A percentile compares a stretch with the other conserved stretches of the same genome.
phyloP scores from a whole-genome alignment of 257 asterid genomes.

The Voacanga thouarsii region DNA sequence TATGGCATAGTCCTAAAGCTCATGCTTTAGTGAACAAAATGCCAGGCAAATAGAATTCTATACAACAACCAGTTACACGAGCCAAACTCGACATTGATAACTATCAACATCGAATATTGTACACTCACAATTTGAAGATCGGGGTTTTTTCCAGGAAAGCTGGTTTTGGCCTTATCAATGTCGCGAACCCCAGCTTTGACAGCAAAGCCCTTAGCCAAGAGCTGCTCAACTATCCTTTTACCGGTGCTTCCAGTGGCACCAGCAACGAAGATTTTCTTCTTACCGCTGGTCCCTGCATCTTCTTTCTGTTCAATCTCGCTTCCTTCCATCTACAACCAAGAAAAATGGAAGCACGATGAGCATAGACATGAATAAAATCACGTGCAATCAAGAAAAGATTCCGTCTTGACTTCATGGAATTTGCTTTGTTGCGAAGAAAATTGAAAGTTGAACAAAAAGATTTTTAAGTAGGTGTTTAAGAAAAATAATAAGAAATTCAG shows the following conservation, averaged over 20 bases:
- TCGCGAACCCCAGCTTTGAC: constrained; percentile 94
- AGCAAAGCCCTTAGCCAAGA: constrained; percentile 79
- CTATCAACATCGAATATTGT: background rate
- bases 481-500: background rate
- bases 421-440: background rate
- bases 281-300: constrained; percentile 29
- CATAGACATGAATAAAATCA: background rate
- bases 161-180: constrained; percentile 71
- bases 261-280: constrained; percentile 78
- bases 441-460: background rate
- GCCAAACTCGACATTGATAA: background rate
- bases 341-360: constrained; percentile 11
- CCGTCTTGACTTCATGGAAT: background rate
- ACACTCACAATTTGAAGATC: constrained; percentile 73
- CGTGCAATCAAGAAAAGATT: background rate
- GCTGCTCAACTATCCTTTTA: constrained; percentile 89
- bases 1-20: no score
- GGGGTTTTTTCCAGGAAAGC: constrained; percentile 53
- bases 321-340: constrained; percentile 57
- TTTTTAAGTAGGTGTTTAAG: background rate
- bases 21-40: background rate
- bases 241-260: constrained; percentile 97
- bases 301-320: constrained; percentile 54
- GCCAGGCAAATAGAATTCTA: background rate
- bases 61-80: background rate